Percentiles rank a stretch among this genome's conserved stretches.
phyloP scores from a whole-genome alignment of 371 early-diverging fungal genomes.

The Mortierella sp. region DNA sequence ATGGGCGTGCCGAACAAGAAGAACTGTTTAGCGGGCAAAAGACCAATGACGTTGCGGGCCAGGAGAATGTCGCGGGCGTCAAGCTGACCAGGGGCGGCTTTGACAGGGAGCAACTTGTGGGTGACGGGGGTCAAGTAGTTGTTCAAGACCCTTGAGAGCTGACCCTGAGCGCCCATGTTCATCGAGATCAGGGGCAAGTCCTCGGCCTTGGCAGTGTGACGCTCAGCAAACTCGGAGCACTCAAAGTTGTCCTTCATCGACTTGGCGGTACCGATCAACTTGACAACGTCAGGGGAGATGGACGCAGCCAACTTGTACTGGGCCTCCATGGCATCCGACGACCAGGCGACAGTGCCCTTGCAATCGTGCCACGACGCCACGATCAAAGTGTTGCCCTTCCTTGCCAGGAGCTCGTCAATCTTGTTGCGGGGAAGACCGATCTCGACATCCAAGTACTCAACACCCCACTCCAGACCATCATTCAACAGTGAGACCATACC shows the following conservation, averaged over 20 bases:
- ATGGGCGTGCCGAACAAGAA: constrained; percentile 96
- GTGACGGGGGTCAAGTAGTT: constrained; percentile 93
- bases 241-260: constrained; percentile 84
- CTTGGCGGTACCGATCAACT: constrained; percentile 89
- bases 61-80: constrained; percentile 85
- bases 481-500: constrained; percentile 73
- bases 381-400: constrained; percentile 75
- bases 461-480: constrained; percentile 87
- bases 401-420: constrained; percentile 65
- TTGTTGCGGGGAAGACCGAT: constrained; percentile 62
- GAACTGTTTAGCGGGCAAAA: constrained; percentile 74
- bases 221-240: constrained; percentile 73
- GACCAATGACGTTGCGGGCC: constrained; percentile 78
- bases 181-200: constrained; percentile 88
- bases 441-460: constrained; percentile 96
- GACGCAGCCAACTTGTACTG: constrained; percentile 66
- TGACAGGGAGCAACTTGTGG: constrained; percentile 81
- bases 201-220: constrained; percentile 42
- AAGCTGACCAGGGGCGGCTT: constrained; percentile 97
- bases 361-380: constrained; percentile 95
- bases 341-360: constrained; percentile 74
- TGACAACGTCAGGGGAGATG: constrained; percentile 85
- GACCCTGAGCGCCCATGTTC: constrained; percentile 94
- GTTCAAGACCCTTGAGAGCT: constrained; percentile 90
- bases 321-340: constrained; percentile 66